phyloP scores from a whole-genome alignment of 441 rosid genomes.

The Daphne laureola region DNA sequence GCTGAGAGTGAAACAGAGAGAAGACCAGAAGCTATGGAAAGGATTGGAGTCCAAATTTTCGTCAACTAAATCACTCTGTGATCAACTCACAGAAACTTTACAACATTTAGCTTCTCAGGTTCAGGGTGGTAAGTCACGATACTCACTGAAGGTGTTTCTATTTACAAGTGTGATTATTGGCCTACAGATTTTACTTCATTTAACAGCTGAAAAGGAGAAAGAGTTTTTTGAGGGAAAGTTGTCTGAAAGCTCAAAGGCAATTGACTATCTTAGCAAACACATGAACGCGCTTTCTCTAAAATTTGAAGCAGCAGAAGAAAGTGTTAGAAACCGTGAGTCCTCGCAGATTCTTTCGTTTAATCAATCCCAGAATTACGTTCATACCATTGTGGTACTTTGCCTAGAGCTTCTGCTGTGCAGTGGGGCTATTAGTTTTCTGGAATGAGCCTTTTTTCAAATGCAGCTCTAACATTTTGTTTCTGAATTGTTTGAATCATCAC shows the following conservation, averaged over 20 bases:
- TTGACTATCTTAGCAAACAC: conserved; percentile 52
- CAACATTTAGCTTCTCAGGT: conserved; percentile 71
- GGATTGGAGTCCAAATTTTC: conserved; percentile 86
- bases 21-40: conserved; percentile 90
- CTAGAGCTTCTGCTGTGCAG: too few species aligned
- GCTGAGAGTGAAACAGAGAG: conserved; percentile 80
- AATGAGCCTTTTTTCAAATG: conserved; percentile 7
- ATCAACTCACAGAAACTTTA: conserved; percentile 81
- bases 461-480: conserved; percentile 3
- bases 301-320: conserved; percentile 50
- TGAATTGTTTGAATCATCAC: conserved; percentile 14
- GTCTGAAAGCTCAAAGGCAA: conserved; percentile 34
- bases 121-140: conserved; percentile 53
- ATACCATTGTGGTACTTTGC: too few species aligned
- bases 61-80: conserved; percentile 72
- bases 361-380: too few species aligned
- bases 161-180: too few species aligned
- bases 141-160: conserved; percentile 1
- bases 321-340: conserved; percentile 42
- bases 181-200: conserved; percentile 11
- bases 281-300: conserved; percentile 45
- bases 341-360: conserved; percentile 4
- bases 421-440: not conserved
- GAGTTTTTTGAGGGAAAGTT: conserved; percentile 45
- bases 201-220: conserved; percentile 74